Base-by-base conservation (phyloP, 1,139 yeast genomes). In the Kodamaea sp. region DNA sequence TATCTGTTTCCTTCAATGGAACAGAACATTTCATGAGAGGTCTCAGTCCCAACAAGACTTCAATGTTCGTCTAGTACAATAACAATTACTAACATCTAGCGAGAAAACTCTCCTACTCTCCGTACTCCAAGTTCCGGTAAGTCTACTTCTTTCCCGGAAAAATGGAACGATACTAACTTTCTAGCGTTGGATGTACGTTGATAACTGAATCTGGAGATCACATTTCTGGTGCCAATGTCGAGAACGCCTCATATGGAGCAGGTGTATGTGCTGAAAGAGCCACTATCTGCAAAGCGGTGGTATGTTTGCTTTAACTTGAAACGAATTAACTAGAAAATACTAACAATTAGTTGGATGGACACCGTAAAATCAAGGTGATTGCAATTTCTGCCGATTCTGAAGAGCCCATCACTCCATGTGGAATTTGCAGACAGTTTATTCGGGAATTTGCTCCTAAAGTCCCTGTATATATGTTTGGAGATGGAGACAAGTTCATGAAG, bases 261-360 rank as follows among this genome's bases (percentile, higher is more conserved):
- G 74, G 85, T 2, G 80, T 89, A 12, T 92, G 98, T 58, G 98
- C 98, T 2, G 98, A 92, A 55, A 67, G 96, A 36, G 73, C 88
- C 1, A 84, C 97, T 0, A 69, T 87, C 3, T 73, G 78, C 15
- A 76, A 76, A 37, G 90, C 95, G 0, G 73, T 82, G 47, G 73
- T 59, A 61, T 38, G 66, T 55, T 48, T 30, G 13, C 13, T 10
- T 12, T 7, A n/a, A n/a, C n/a, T n/a, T n/a, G n/a, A n/a, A n/a
- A n/a, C n/a, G n/a, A n/a, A n/a, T n/a, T n/a, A n/a, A n/a, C n/a
- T 4, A 13, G 7, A 11, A 22, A 10, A 9, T 29, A 40, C 43
- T 41, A 35, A 37, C 41, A 37, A 22, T 16, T 37, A 59, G 66
- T 66, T 70, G 51, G 59, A 62, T 39, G 76, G 85, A 26, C 59